Evolutionary conservation across 176 grass and related monocot genomes (phyloP), one percentile per base, ranked within the genome.

Genomic region (Echinochloa phyllopogon): DNA sequence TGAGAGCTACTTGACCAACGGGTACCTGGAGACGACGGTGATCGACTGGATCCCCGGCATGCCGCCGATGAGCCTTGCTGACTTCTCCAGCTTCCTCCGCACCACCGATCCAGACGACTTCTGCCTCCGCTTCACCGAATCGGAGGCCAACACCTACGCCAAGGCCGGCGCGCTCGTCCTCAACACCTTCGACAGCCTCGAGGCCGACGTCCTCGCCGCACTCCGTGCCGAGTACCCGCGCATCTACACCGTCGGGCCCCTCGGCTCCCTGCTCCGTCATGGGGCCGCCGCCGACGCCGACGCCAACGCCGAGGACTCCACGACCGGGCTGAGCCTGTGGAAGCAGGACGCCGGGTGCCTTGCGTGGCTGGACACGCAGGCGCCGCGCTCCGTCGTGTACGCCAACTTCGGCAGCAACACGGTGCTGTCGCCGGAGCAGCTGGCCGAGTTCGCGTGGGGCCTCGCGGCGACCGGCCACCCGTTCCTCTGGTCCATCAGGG

Each of bases 331-430:
- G 8, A 74, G 48, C 57, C 61, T 94, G 15, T 88, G 92, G 92
- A 84, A 76, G 43, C 78, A 88, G 67, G 92, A 88, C 61, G 36
- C 78, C 0, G 41, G 5, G 13, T 94, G 92, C 72, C 21, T 88
- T 1, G 12, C 74, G 13, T 89, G 92, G 89, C 83, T 94, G 50
- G 59, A 85, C 33, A 52, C 5, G 42, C 38, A 75, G 51, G 38
- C 59, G 4, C 47, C 55, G 0, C 6, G 25, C 42, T 88, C 87
- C 0, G 93, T 95, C 67, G 68, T 95, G 7, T 95, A 92, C 23
- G 73, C 83, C 18, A 95, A 88, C 90, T 92, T 90, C 63, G 93
- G 87, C 38, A 95, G 82, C 81, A 74, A 37, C 16, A 59, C 84
- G 4, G 76, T 86, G 68, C 18, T 86, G 76, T 29, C 49, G 27